These are phyloP conservation scores for Cryomyces minteri DNA, from an alignment of 495 filamentous ascomycete genomes.

Conservation along the genomic window DNA sequence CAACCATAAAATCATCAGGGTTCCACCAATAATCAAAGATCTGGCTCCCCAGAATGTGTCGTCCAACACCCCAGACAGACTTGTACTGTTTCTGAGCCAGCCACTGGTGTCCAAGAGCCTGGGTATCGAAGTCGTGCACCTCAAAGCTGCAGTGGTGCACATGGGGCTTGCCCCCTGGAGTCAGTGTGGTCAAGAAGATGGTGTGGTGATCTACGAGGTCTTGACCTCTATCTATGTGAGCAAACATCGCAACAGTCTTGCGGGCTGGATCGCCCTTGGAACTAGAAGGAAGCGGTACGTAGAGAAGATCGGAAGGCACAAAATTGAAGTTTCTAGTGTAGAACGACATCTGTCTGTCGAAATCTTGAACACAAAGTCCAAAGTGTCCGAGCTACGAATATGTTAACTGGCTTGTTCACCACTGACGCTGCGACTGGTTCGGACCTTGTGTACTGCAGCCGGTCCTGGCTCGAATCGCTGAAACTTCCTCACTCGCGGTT, in stretches of 20 bases:
- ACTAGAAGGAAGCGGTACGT: conserved; percentile 16
- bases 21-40: conserved; percentile 53
- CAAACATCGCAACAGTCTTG: conserved; percentile 39
- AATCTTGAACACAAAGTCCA: conserved; percentile 42
- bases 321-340: conserved; percentile 54
- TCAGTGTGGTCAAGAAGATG: conserved; percentile 46
- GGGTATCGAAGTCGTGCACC: conserved; percentile 59
- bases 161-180: conserved; percentile 28
- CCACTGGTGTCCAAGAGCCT: conserved; percentile 57
- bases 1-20: conserved; percentile 15
- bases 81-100: conserved; percentile 42
- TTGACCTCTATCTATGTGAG: conserved; percentile 42
- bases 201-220: conserved; percentile 50
- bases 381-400: conserved; percentile 41
- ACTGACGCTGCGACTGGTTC: not conserved
- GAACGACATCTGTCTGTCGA: conserved; percentile 36
- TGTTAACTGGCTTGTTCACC: too few species aligned
- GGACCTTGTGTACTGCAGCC: conserved; percentile 44
- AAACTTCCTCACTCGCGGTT: conserved; percentile 16
- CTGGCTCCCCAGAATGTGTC: conserved; percentile 48
- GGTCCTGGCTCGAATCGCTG: conserved; percentile 33
- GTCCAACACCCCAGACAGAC: conserved; percentile 52
- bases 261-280: conserved; percentile 3
- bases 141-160: conserved; percentile 62
- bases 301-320: conserved; percentile 33